phyloP scores from a whole-genome alignment of 164 flowering plant genomes.

The Tetrastigma voinierianum region DNA sequence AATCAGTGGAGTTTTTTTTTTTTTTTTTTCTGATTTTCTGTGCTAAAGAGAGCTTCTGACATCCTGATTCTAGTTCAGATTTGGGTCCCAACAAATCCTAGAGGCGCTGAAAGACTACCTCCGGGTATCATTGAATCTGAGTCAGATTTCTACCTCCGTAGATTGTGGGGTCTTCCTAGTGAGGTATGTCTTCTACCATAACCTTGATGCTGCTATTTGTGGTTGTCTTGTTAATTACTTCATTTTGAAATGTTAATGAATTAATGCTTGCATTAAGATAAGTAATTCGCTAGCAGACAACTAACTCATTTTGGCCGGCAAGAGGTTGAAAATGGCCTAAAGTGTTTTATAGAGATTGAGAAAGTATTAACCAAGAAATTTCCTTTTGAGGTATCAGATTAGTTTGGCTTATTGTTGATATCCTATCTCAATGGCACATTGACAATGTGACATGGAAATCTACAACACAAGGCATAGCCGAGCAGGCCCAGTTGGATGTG shows the following conservation, averaged over 20 bases:
- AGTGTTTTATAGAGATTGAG: background rate
- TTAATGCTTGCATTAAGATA: no score
- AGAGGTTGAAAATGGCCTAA: background rate
- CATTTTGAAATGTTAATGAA: no score
- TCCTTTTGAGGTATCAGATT: background rate
- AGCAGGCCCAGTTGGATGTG: no score
- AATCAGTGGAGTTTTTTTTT: background rate
- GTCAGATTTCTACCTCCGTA: slow-evolving; percentile 43
- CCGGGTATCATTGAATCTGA: slow-evolving; percentile 43
- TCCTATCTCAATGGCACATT: no score
- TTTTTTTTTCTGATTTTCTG: background rate
- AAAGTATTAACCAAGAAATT: background rate
- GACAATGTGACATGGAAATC: no score
- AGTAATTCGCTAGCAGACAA: no score
- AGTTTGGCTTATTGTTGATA: background rate
- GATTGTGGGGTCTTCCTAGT: slow-evolving; percentile 47
- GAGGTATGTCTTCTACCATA: slow-evolving; percentile 27
- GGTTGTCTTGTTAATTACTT: no score
- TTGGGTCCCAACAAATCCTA: slow-evolving; percentile 57
- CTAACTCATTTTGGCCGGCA: background rate
- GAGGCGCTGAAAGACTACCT: slow-evolving; percentile 50
- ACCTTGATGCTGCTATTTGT: background rate
- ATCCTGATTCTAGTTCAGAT: slow-evolving; percentile 25
- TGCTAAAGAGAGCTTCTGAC: slow-evolving; percentile 2
- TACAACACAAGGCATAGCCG: no score